Evolutionary conservation across 768 basidiomycete species (phyloP).

Genomic region (Calocera cornea): DNA sequence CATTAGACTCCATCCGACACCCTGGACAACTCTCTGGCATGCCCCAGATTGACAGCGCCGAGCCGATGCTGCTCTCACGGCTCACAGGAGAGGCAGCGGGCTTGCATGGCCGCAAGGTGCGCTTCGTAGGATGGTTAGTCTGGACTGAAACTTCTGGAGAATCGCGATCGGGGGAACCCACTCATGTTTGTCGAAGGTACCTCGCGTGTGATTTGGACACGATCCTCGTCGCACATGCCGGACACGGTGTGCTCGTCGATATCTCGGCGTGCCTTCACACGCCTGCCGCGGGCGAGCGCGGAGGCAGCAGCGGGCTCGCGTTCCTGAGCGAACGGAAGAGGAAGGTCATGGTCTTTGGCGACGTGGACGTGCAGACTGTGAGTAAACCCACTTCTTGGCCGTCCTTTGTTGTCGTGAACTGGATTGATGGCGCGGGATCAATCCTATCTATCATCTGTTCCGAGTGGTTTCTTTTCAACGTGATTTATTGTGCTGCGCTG

Average conservation of each 20-base stretch:
- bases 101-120: background rate
- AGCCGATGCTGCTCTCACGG: background rate
- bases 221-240: background rate
- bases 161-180: background rate
- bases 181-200: slow-evolving; percentile 5
- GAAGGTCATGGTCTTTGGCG: background rate
- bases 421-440: background rate
- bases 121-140: background rate
- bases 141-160: background rate
- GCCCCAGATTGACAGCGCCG: background rate
- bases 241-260: background rate
- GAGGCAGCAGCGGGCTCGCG: background rate
- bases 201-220: slow-evolving; percentile 1
- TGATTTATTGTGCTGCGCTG: background rate
- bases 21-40: background rate
- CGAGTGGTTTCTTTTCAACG: background rate
- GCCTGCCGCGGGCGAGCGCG: background rate
- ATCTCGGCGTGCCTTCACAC: background rate
- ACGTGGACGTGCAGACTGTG: background rate
- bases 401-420: slow-evolving; percentile 1
- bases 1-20: background rate
- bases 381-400: background rate
- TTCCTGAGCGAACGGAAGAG: background rate
- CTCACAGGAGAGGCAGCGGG: background rate
- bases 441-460: background rate